A percentile compares a stretch with the other conserved stretches of the same genome.
Conservation (phyloP, 352 stramenopile genomes). For the Globisporangium spinosum region DNA sequence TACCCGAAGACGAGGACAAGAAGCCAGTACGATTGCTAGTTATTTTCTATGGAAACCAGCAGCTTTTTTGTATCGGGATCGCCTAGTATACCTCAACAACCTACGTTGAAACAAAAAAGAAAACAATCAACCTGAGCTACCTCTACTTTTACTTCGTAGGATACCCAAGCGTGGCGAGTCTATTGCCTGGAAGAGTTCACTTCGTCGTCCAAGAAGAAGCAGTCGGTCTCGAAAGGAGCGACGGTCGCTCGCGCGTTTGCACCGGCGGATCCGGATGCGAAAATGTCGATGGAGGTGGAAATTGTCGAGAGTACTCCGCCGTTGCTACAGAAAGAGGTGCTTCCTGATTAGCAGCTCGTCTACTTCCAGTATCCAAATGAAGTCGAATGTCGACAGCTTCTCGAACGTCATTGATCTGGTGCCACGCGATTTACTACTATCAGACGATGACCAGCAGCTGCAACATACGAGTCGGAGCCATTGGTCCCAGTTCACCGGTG, state of each 20-base stretch:
- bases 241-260: slow-evolving; percentile 37
- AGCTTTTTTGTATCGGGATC: background rate
- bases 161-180: slow-evolving; percentile 35
- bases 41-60: background rate
- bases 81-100: background rate
- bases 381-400: slow-evolving; percentile 49
- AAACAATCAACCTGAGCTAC: background rate
- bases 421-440: background rate
- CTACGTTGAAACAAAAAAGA: background rate
- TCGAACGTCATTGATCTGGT: slow-evolving; percentile 27
- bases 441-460: background rate
- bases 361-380: slow-evolving; percentile 21
- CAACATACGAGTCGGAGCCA: slow-evolving; percentile 9
- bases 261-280: slow-evolving; percentile 10
- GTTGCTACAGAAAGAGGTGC: slow-evolving; percentile 15
- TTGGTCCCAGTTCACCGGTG: slow-evolving; percentile 1
- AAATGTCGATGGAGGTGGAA: slow-evolving; percentile 22
- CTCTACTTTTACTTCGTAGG: slow-evolving; percentile 16
- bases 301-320: slow-evolving; percentile 22
- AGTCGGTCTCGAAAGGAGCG: slow-evolving; percentile 37
- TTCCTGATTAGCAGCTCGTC: background rate
- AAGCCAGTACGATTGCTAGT: background rate
- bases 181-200: slow-evolving; percentile 37
- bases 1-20: slow-evolving; percentile 10
- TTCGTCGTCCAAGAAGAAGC: slow-evolving; percentile 20